phyloP scores from a whole-genome alignment of 164 flowering plant species.

The Tetracentron sinense region DNA sequence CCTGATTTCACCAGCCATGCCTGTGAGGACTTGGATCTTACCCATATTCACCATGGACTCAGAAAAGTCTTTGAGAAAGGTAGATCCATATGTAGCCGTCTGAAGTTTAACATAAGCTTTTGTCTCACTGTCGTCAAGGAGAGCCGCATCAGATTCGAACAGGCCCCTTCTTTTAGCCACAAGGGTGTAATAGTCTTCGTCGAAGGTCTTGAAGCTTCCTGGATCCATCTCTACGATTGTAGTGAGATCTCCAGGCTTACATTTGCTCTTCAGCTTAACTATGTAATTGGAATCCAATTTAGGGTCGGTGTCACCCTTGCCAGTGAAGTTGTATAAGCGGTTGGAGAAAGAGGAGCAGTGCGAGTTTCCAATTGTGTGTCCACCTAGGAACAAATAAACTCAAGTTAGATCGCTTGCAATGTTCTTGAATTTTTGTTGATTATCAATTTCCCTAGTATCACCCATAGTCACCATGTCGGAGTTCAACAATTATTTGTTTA shows the following conservation, averaged over 20 bases:
- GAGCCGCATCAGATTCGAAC: slow-evolving; percentile 52
- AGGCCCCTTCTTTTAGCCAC: slow-evolving; percentile 47
- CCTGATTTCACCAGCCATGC: too few species aligned
- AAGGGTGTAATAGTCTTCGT: slow-evolving; percentile 32
- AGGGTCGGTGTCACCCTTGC: slow-evolving; percentile 49
- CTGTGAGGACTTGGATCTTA: too few species aligned
- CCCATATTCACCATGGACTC: slow-evolving; percentile 61
- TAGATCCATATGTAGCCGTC: slow-evolving; percentile 1
- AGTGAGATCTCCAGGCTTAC: slow-evolving; percentile 23
- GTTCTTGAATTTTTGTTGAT: not conserved
- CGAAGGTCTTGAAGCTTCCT: slow-evolving; percentile 49
- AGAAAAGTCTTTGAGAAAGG: slow-evolving; percentile 44
- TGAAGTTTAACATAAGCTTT: slow-evolving; percentile 31
- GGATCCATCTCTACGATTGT: slow-evolving; percentile 56
- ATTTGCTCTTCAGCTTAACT: slow-evolving; percentile 27
- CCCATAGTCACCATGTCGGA: too few species aligned
- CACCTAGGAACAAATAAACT: slow-evolving; percentile 29
- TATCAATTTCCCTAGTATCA: not conserved
- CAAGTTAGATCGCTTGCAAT: not conserved
- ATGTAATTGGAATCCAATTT: slow-evolving; percentile 36
- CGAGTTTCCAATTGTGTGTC: slow-evolving; percentile 53
- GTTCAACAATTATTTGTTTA: too few species aligned
- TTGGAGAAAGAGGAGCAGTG: slow-evolving; percentile 44
- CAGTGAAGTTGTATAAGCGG: slow-evolving; percentile 69
- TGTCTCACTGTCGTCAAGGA: slow-evolving; percentile 33